Evolutionary conservation across 2,329 filamentous ascomycete species (phyloP).

Genomic region (Alternaria brassicae): DNA sequence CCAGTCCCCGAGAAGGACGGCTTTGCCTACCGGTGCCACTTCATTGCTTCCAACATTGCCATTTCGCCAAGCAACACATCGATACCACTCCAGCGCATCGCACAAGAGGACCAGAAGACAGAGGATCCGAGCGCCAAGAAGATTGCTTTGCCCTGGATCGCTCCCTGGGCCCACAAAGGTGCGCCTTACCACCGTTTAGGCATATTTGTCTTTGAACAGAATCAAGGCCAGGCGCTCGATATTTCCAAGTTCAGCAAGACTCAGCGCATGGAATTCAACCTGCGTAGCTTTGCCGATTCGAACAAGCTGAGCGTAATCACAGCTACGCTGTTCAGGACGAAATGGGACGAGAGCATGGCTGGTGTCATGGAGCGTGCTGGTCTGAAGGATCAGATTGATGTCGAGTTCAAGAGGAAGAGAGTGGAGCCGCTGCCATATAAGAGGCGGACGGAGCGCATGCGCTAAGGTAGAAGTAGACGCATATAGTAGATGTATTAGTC

Average conservation of each 20-base stretch:
- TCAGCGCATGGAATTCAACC: slow-evolving; percentile 72
- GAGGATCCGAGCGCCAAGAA: slow-evolving; percentile 60
- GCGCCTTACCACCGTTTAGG: slow-evolving; percentile 88
- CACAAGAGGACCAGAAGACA: slow-evolving; percentile 48
- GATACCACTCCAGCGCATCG: slow-evolving; percentile 42
- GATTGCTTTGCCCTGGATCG: slow-evolving; percentile 79
- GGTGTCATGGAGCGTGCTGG: slow-evolving; percentile 83
- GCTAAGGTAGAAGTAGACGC: slow-evolving; percentile 36
- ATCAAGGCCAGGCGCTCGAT: slow-evolving; percentile 55
- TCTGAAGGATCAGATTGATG: slow-evolving; percentile 72
- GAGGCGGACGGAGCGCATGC: slow-evolving; percentile 60
- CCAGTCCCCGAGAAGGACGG: slow-evolving; percentile 76
- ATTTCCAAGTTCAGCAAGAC: slow-evolving; percentile 75
- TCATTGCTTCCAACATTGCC: slow-evolving; percentile 77
- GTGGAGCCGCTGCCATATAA: slow-evolving; percentile 72
- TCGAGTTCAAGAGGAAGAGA: slow-evolving; percentile 85
- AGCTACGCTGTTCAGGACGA: slow-evolving; percentile 83
- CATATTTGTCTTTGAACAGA: slow-evolving; percentile 84
- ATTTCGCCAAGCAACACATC: slow-evolving; percentile 62
- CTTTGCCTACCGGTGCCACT: slow-evolving; percentile 86
- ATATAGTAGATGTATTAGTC: slow-evolving; percentile 14
- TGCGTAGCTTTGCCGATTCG: slow-evolving; percentile 76
- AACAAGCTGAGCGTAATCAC: slow-evolving; percentile 76
- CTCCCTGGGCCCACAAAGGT: slow-evolving; percentile 88
- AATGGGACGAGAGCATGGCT: slow-evolving; percentile 90